Evolutionary conservation across 768 basidiomycete genomes (phyloP).

Genomic region (Russula ochroleuca): DNA sequence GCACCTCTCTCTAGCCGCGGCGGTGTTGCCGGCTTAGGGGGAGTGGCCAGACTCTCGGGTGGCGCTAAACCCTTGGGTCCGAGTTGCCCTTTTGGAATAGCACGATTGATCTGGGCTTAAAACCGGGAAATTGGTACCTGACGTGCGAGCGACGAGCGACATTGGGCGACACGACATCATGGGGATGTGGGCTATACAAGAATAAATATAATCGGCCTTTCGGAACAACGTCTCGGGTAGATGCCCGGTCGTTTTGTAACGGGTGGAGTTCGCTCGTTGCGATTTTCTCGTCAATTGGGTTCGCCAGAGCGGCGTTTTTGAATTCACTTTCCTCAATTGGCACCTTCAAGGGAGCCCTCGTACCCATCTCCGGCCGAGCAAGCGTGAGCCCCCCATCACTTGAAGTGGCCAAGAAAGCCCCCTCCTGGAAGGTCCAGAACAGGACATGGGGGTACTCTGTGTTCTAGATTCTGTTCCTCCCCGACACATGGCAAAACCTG

Average conservation of each 20-base stretch:
- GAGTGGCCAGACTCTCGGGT: background rate
- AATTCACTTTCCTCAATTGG: slow-evolving; percentile 14
- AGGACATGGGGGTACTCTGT: too few species aligned
- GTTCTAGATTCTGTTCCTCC: slow-evolving; percentile 17
- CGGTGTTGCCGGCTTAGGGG: slow-evolving; percentile 13
- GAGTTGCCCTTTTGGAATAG: slow-evolving; percentile 25
- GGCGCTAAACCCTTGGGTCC: slow-evolving; percentile 10
- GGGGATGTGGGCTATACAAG: background rate
- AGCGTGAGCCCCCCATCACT: background rate
- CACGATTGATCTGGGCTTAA: slow-evolving; percentile 5
- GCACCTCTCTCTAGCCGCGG: background rate
- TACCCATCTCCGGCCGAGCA: background rate
- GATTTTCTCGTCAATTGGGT: background rate
- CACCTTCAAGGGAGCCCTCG: slow-evolving; percentile 13
- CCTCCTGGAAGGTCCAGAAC: slow-evolving; percentile 13
- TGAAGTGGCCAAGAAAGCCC: background rate
- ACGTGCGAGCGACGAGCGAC: background rate
- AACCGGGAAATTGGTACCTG: slow-evolving; percentile 8
- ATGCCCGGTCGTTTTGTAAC: slow-evolving; percentile 2
- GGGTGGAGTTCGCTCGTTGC: background rate
- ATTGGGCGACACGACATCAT: background rate
- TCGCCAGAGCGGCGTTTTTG: slow-evolving; percentile 16
- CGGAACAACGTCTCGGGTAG: background rate
- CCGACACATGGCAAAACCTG: slow-evolving; percentile 9
- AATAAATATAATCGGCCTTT: background rate